phyloP scores from a whole-genome alignment of 495 filamentous ascomycete genomes.

The Penicillium bovifimosum region DNA sequence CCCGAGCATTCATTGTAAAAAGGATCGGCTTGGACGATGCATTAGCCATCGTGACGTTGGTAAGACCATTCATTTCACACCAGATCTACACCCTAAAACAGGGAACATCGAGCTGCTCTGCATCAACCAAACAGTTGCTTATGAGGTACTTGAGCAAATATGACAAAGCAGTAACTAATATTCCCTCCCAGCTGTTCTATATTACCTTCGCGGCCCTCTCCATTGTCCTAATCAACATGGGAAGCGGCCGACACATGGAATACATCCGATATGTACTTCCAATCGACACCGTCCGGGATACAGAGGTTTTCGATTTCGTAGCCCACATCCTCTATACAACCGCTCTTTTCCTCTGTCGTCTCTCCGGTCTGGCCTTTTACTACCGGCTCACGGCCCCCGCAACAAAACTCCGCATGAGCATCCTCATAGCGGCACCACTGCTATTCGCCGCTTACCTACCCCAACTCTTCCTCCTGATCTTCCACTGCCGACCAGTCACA shows the following conservation, averaged over 20 bases:
- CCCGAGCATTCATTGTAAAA: conserved; percentile 30
- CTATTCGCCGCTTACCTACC: conserved; percentile 35
- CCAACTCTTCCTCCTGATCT: conserved; percentile 41
- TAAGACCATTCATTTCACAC: conserved; percentile 18
- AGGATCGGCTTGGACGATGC: conserved; percentile 33
- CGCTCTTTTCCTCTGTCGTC: conserved; percentile 39
- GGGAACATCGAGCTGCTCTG: neutral
- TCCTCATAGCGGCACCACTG: conserved; percentile 29
- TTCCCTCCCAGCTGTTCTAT: conserved; percentile 20
- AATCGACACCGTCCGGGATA: conserved; percentile 26
- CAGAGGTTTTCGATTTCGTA: conserved; percentile 41
- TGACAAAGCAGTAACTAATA: neutral
- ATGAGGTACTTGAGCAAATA: neutral
- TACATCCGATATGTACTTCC: conserved; percentile 45
- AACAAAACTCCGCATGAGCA: conserved; percentile 27
- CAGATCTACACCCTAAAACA: conserved; percentile 6
- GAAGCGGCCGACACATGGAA: conserved; percentile 41
- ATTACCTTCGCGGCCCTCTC: conserved; percentile 34
- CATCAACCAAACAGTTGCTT: too few species aligned
- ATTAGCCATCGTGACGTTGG: conserved; percentile 32
- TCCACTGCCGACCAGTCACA: conserved; percentile 43
- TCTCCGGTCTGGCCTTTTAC: conserved; percentile 47
- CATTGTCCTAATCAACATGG: conserved; percentile 39
- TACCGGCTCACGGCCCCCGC: conserved; percentile 33
- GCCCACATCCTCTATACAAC: conserved; percentile 45